Percentiles rank a stretch among this genome's conserved stretches.
Conservation (phyloP, 768 basidiomycete species). For the Lentinula detonsa region DNA sequence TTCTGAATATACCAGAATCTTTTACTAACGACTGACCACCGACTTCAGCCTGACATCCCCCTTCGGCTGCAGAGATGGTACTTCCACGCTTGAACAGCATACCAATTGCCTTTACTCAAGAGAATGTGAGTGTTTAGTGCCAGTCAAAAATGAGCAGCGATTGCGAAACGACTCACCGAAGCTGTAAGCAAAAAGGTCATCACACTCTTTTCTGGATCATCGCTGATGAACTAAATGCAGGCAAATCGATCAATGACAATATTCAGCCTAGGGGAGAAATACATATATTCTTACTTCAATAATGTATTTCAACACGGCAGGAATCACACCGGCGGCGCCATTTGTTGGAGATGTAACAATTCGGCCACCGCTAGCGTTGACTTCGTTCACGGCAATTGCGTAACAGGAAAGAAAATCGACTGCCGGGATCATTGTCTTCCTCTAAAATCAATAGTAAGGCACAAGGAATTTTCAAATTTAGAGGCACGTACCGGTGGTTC, state of each 20-base stretch:
- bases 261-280: neutral
- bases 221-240: constrained; percentile 66
- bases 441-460: constrained; percentile 30
- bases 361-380: constrained; percentile 87
- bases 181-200: constrained; percentile 89
- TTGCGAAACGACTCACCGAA: constrained; percentile 41
- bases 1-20: neutral
- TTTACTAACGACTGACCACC: constrained; percentile 51
- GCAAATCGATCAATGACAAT: too few relatives aligned
- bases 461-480: neutral
- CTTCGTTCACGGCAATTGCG: constrained; percentile 93
- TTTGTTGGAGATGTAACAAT: constrained; percentile 96
- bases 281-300: constrained; percentile 46
- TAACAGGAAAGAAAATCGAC: constrained; percentile 93
- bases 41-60: constrained; percentile 93
- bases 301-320: constrained; percentile 86
- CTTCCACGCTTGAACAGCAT: constrained; percentile 98
- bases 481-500: constrained; percentile 66
- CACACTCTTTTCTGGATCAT: constrained; percentile 84
- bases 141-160: neutral
- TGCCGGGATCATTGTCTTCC: constrained; percentile 83
- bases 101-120: constrained; percentile 60
- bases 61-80: constrained; percentile 94
- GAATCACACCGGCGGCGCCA: constrained; percentile 92
- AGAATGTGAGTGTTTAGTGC: neutral